Percentiles rank a stretch among this genome's conserved stretches.
phyloP scores from a whole-genome alignment of 805 yeast species.

The Hanseniaspora lachancei region DNA sequence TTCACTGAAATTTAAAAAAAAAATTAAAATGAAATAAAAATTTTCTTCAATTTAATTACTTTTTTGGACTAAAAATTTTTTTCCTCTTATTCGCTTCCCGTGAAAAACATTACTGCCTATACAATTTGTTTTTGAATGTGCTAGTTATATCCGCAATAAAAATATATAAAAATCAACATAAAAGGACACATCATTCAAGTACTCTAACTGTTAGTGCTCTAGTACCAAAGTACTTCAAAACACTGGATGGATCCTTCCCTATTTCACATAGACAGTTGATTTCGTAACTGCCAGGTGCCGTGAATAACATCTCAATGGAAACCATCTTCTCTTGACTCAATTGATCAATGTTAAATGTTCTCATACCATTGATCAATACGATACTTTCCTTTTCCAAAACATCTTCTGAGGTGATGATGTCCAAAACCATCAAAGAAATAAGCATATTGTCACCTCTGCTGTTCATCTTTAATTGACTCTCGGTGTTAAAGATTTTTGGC shows the following conservation, averaged over 20 bases:
- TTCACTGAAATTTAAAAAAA: no score
- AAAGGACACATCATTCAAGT: not conserved
- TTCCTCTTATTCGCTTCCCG: no score
- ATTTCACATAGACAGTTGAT: conserved; percentile 11
- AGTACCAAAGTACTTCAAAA: conserved; percentile 4
- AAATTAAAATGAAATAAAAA: no score
- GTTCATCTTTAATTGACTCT: not conserved
- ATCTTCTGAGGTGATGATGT: conserved; percentile 9
- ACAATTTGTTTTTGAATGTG: not conserved
- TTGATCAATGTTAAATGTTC: conserved; percentile 6
- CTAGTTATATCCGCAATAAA: not conserved
- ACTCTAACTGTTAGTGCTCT: conserved; percentile 6
- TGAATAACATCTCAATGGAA: not conserved
- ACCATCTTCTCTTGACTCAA: not conserved
- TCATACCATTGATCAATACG: conserved; percentile 12
- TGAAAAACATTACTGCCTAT: no score
- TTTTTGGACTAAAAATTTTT: no score
- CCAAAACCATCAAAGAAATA: conserved; percentile 11
- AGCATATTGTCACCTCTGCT: not conserved
- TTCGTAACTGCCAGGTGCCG: conserved; percentile 8
- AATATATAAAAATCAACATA: not conserved
- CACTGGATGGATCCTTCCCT: conserved; percentile 10
- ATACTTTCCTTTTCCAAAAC: conserved; percentile 1
- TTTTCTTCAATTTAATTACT: no score
- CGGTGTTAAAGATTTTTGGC: not conserved